These are phyloP conservation scores for Thelonectria olida DNA, from an alignment of 2,329 filamentous ascomycete species.

Conservation along the genomic window DNA sequence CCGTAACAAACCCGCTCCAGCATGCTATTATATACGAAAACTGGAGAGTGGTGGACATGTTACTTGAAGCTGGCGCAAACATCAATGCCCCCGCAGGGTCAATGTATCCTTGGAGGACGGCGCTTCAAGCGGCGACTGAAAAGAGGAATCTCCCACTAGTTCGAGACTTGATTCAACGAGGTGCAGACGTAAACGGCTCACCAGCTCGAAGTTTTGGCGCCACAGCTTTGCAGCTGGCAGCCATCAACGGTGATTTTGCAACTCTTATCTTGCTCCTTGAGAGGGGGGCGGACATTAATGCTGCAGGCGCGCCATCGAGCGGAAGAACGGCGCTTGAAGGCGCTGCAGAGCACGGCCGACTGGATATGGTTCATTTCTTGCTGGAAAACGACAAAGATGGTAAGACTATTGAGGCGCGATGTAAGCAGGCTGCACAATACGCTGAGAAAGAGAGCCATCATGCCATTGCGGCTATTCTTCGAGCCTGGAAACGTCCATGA, in stretches of 20 bases:
- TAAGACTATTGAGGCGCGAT: not conserved
- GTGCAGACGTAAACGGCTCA: not conserved
- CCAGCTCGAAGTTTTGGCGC: not conserved
- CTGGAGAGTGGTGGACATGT: not conserved
- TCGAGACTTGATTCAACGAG: not conserved
- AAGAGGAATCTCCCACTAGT: not conserved
- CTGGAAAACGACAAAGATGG: slow-evolving; percentile 20
- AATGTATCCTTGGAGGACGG: not conserved
- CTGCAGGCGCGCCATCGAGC: not conserved
- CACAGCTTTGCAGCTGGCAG: slow-evolving; percentile 12
- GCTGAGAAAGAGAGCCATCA: not conserved
- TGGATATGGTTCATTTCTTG: slow-evolving; percentile 21
- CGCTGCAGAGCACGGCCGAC: slow-evolving; percentile 16
- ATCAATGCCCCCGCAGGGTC: not conserved
- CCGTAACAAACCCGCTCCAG: slow-evolving; percentile 30
- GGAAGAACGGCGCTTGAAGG: slow-evolving; percentile 21
- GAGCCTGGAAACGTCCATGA: not conserved
- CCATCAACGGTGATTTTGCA: slow-evolving; percentile 1
- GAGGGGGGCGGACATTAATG: slow-evolving; percentile 16
- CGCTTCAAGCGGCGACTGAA: not conserved
- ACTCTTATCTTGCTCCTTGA: slow-evolving; percentile 2
- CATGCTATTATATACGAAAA: slow-evolving; percentile 3
- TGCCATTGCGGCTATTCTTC: not conserved
- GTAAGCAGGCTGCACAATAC: not conserved
- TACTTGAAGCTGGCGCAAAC: not conserved